Evolutionary conservation across 1,284 basidiomycete genomes (phyloP), one percentile per base, ranked within the genome.

Genomic region (Coriolopsis trogii): DNA sequence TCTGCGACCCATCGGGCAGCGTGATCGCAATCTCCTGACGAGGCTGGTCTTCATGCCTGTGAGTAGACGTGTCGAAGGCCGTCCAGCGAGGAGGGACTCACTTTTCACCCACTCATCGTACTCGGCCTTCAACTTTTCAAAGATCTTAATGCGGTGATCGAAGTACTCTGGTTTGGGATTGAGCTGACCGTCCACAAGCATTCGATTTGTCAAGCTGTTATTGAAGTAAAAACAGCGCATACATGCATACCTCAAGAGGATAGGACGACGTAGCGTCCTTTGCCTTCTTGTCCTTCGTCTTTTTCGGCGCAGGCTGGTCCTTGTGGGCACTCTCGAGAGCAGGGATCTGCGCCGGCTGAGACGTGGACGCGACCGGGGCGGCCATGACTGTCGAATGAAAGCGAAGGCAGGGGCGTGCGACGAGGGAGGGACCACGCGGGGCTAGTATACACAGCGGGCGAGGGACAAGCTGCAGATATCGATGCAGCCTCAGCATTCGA

Each of bases 81-180:
- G 26, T 23, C 46, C 26, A 42, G n/a, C 18, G 8, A 13, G 23
- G 29, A 4, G 34, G 36, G 13, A 66, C 72, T 55, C 57, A 93
- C 93, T 78, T 70, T 89, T 86, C 3, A 94, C 79, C 67, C 82
- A 88, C 45, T 85, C 85, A 65, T 93, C 90, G 65, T 96, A 83
- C 73, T 97, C 89, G 15, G 80, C 84, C 73, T 95, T 95, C 62
- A 96, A 77, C 68, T 91, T 79, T 46, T 98, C 91, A 65, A 95
- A 99, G 64, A 98, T 85, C 69, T 87, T 85, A 72, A 98, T 85
- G 52, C 96, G 87, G 69, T 91, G 87, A 64, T 89, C 89, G 72
- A 98, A 90, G 79, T 87, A 98, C 47, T 81, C 86, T 16, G 96
- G 95, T 16, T 78, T 81, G 21, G 95, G 95, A 72, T 85, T 80